A percentile compares a stretch with the other conserved stretches of the same genome.
Conservation (phyloP, 1,139 yeast genomes). For the Taphrina pruni region DNA sequence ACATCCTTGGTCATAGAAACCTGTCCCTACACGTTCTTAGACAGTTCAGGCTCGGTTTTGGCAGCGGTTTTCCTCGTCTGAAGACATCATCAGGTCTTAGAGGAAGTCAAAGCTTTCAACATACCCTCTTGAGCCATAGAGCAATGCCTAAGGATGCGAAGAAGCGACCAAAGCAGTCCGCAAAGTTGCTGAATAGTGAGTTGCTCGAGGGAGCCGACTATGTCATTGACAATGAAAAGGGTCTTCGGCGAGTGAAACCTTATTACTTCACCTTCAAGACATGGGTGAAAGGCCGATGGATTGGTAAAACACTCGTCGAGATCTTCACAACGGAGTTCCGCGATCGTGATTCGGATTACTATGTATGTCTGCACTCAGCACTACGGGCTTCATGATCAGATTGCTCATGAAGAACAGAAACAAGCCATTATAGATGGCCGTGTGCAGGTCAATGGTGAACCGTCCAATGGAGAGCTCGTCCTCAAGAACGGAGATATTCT, state of each 20-base stretch:
- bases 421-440: slow-evolving; percentile 72
- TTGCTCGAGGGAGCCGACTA: slow-evolving; percentile 52
- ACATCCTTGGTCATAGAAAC: not conserved
- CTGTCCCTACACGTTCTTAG: not conserved
- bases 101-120: too few species aligned
- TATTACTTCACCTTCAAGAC: slow-evolving; percentile 89
- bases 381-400: not conserved
- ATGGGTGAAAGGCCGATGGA: slow-evolving; percentile 90
- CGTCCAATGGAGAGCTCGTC: slow-evolving; percentile 68
- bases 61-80: not conserved
- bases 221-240: slow-evolving; percentile 51
- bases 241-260: slow-evolving; percentile 75
- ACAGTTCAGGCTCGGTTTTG: not conserved
- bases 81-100: too few species aligned
- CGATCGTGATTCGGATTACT: slow-evolving; percentile 73
- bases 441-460: slow-evolving; percentile 70
- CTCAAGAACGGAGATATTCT: slow-evolving; percentile 85
- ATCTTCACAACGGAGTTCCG: slow-evolving; percentile 84
- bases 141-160: slow-evolving; percentile 31
- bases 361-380: slow-evolving; percentile 50
- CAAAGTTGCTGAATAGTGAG: slow-evolving; percentile 36
- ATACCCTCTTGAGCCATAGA: not conserved
- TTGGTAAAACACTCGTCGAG: slow-evolving; percentile 76
- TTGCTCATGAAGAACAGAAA: slow-evolving; percentile 46
- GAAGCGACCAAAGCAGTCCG: slow-evolving; percentile 26